Conservation (phyloP, 805 yeast genomes). For the Candida tallmaniae region DNA sequence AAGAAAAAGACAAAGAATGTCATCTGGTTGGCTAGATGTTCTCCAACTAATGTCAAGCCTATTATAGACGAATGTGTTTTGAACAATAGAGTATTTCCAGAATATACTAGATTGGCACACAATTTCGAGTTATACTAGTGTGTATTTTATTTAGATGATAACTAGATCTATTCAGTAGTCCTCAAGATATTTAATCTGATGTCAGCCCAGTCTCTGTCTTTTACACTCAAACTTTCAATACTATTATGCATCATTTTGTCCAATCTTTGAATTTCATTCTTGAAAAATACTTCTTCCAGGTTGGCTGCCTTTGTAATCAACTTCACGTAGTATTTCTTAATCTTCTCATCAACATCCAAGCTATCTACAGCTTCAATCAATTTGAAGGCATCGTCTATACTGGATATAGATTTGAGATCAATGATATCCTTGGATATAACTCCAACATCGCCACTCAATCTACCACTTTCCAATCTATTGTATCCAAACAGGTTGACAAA, state of each 20-base stretch:
- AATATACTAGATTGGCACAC: slow-evolving; percentile 57
- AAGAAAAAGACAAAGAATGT: slow-evolving; percentile 61
- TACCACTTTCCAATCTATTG: slow-evolving; percentile 28
- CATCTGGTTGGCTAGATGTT: slow-evolving; percentile 84
- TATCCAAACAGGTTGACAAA: slow-evolving; percentile 26
- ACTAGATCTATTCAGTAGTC: slow-evolving; percentile 4
- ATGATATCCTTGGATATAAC: slow-evolving; percentile 9
- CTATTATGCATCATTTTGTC: slow-evolving; percentile 34
- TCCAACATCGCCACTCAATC: slow-evolving; percentile 29
- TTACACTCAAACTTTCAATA: slow-evolving; percentile 29
- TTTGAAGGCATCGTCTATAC: slow-evolving; percentile 7
- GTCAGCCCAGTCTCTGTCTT: slow-evolving; percentile 47
- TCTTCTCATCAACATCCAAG: background rate
- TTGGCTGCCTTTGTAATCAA: slow-evolving; percentile 38
- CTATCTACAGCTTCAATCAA: slow-evolving; percentile 5
- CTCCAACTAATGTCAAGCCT: slow-evolving; percentile 69
- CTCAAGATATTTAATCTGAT: slow-evolving; percentile 48
- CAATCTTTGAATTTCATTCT: slow-evolving; percentile 45
- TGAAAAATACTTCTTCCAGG: slow-evolving; percentile 43
- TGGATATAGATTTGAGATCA: slow-evolving; percentile 12
- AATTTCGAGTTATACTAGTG: slow-evolving; percentile 24
- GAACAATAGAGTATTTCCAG: slow-evolving; percentile 68
- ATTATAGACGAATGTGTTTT: slow-evolving; percentile 74
- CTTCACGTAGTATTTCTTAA: slow-evolving; percentile 41
- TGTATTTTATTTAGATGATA: too few relatives aligned